Conservation (phyloP, 208 protist genomes). For the Acanthamoeba castellanii region DNA sequence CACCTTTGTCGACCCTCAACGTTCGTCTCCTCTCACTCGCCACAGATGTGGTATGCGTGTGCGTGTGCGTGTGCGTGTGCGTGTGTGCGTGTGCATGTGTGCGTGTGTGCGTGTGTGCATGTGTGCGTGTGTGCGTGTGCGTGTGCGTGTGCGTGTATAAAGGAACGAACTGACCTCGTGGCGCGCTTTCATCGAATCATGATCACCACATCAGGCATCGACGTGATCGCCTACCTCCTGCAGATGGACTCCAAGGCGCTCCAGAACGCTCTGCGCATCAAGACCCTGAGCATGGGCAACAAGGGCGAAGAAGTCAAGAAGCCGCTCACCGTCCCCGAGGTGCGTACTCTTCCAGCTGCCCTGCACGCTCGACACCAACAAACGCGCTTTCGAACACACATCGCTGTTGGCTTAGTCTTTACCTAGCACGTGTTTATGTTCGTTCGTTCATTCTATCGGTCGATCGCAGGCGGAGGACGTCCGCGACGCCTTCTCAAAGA, state of each 20-base stretch:
- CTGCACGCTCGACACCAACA: no score
- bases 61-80: no score
- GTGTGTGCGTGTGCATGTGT: no score
- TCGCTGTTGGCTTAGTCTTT: no score
- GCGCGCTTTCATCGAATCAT: not conserved
- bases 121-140: no score
- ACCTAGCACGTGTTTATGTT: no score
- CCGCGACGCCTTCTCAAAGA: slow-evolving; percentile 89
- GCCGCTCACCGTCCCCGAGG: slow-evolving; percentile 7
- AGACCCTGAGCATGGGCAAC: slow-evolving; percentile 71
- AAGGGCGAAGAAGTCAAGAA: slow-evolving; percentile 27
- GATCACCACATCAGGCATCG: not conserved
- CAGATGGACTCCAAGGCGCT: slow-evolving; percentile 70
- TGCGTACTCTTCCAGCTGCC: not conserved
- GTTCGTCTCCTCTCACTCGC: not conserved
- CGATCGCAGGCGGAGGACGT: slow-evolving; percentile 81
- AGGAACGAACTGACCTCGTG: no score
- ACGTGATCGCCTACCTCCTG: slow-evolving; percentile 67
- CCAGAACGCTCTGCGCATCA: slow-evolving; percentile 65
- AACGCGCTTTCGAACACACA: no score
- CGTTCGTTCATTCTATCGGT: no score
- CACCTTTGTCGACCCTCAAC: not conserved
- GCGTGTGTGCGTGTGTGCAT: no score
- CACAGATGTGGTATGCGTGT: not conserved
- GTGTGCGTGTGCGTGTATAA: no score